phyloP scores from a whole-genome alignment of 495 filamentous ascomycete species.

The Aspergillus cavernicola region DNA sequence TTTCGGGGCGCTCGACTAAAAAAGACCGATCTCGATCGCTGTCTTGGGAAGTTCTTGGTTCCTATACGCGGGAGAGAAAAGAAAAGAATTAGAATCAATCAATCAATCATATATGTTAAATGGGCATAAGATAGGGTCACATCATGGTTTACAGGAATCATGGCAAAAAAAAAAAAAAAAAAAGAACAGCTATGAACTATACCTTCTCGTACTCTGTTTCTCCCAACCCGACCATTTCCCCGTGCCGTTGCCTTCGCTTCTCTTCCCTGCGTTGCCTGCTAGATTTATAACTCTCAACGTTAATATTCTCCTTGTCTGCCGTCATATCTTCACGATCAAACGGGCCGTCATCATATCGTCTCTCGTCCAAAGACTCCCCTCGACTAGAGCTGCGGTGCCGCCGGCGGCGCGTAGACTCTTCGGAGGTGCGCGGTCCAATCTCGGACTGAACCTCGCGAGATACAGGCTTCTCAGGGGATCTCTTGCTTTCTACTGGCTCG shows the following conservation, averaged over 20 bases:
- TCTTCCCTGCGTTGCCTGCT: constrained; percentile 40
- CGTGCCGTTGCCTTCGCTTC: constrained; percentile 36
- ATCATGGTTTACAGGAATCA: constrained; percentile 29
- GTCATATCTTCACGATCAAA: constrained; percentile 21
- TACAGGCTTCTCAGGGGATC: constrained; percentile 30
- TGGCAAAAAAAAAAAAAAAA: constrained; percentile 20
- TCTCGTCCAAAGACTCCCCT: constrained; percentile 23
- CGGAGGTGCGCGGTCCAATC: constrained; percentile 24
- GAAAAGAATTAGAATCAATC: constrained; percentile 28
- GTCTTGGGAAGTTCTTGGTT: constrained; percentile 29
- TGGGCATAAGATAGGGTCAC: constrained; percentile 17
- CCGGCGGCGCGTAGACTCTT: constrained; percentile 39
- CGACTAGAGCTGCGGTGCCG: constrained; percentile 34
- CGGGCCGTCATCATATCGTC: constrained; percentile 1
- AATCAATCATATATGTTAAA: constrained; percentile 16
- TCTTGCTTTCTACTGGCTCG: constrained; percentile 28
- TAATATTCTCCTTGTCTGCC: constrained; percentile 27
- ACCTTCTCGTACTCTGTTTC: constrained; percentile 41
- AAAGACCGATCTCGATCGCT: constrained; percentile 40
- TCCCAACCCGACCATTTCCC: constrained; percentile 34
- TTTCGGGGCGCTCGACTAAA: constrained; percentile 50
- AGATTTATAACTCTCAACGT: constrained; percentile 35
- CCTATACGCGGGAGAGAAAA: constrained; percentile 38
- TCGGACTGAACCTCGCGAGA: constrained; percentile 40
- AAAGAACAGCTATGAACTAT: constrained; percentile 39